These are phyloP conservation scores for Medicago ruthenica DNA, from an alignment of 306 rosid genomes.

Conservation along the genomic window DNA sequence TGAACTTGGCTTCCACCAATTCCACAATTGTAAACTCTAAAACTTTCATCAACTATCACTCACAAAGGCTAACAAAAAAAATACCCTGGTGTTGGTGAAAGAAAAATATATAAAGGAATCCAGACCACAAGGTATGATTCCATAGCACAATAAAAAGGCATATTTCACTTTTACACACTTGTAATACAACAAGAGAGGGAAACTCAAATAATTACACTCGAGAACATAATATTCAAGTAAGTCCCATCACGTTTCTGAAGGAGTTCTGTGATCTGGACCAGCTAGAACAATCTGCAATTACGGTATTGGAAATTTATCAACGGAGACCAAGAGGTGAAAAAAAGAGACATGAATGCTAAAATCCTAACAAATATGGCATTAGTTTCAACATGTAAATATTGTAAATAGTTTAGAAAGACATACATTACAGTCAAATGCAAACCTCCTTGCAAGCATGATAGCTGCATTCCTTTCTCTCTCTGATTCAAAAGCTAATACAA, in stretches of 20 bases:
- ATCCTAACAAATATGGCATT: too few relatives aligned
- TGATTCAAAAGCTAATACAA: conserved; percentile 87
- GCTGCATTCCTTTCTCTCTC: conserved; percentile 95
- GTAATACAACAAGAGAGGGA: conserved; percentile 52
- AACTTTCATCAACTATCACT: conserved; percentile 43
- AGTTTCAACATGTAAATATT: too few relatives aligned
- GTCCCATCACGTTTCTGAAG: conserved; percentile 61
- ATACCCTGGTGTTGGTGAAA: conserved; percentile 49
- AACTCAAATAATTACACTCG: conserved; percentile 62
- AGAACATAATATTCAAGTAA: not conserved
- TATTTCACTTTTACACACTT: conserved; percentile 48
- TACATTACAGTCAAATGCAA: conserved; percentile 97
- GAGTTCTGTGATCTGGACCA: conserved; percentile 91
- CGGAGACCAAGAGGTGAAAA: not conserved
- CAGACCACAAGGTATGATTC: conserved; percentile 44
- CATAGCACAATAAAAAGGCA: conserved; percentile 44
- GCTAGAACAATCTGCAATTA: conserved; percentile 82
- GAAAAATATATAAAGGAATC: conserved; percentile 39
- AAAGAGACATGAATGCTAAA: too few relatives aligned
- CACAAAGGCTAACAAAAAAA: conserved; percentile 60
- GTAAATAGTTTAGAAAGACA: conserved; percentile 43
- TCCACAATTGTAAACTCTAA: conserved; percentile 32
- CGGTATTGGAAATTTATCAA: conserved; percentile 33
- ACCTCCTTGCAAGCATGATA: conserved; percentile 95
- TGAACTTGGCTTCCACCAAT: not conserved